Percentiles rank a stretch among this genome's conserved stretches.
phyloP scores from a whole-genome alignment of 2,329 filamentous ascomycete genomes.

The Ceratocystis alfenasii region DNA sequence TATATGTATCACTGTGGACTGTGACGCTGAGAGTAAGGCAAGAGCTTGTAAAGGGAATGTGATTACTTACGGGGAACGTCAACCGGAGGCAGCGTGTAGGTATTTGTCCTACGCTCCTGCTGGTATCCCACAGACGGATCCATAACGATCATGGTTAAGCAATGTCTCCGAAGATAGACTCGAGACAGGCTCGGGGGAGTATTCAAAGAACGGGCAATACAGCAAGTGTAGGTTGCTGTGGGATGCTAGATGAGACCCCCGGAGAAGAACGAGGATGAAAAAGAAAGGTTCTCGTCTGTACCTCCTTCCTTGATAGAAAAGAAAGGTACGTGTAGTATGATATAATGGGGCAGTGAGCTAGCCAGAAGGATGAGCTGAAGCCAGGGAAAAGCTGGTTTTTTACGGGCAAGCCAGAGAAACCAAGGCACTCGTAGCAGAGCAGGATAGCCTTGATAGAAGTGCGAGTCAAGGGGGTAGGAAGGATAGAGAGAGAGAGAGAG shows the following conservation, averaged over 20 bases:
- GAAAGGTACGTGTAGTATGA: neutral
- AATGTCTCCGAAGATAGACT: neutral
- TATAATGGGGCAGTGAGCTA: neutral
- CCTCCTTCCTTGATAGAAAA: neutral
- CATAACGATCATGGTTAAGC: conserved; percentile 14
- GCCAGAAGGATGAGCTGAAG: neutral
- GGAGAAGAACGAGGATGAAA: neutral
- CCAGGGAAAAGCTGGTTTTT: neutral
- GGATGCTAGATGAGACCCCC: neutral
- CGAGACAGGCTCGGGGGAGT: neutral
- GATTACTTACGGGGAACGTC: conserved; percentile 28
- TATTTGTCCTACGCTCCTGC: conserved; percentile 23
- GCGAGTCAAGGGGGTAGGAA: too few relatives aligned
- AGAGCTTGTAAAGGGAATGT: conserved; percentile 22
- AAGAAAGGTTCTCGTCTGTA: neutral
- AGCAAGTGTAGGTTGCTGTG: neutral
- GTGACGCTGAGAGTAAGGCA: neutral
- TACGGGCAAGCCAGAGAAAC: too few relatives aligned
- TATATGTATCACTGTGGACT: neutral
- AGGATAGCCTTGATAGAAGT: too few relatives aligned
- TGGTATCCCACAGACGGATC: conserved; percentile 16
- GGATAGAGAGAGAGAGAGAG: too few relatives aligned
- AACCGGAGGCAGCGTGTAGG: conserved; percentile 25
- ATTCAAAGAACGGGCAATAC: neutral
- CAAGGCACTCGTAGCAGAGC: too few relatives aligned